These are phyloP conservation scores for Populus hybrid DNA, from an alignment of 441 rosid genomes.

Conservation along the genomic window DNA sequence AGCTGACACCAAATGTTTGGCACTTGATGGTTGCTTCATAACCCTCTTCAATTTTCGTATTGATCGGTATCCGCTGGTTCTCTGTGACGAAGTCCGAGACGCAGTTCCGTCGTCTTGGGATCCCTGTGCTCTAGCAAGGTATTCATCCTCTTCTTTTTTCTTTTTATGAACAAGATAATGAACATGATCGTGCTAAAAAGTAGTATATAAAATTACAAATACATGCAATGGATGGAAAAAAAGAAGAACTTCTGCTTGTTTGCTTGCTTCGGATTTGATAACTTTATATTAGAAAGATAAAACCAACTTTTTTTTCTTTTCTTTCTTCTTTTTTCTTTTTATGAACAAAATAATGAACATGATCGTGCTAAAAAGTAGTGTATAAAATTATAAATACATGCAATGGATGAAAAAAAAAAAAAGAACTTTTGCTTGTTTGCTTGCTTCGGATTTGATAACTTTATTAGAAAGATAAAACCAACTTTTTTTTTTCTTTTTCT, in stretches of 20 bases:
- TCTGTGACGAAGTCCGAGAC: conserved; percentile 54
- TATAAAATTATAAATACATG: not conserved
- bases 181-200: not conserved
- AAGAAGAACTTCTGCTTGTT: too few relatives aligned
- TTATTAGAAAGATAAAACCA: too few relatives aligned
- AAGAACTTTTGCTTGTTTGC: not conserved
- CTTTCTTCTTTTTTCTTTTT: not conserved
- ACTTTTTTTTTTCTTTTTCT: too few relatives aligned
- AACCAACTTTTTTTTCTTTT: too few relatives aligned
- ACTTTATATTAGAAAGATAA: not conserved
- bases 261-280: not conserved
- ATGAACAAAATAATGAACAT: not conserved
- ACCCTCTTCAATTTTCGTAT: conserved; percentile 54
- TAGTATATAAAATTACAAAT: not conserved
- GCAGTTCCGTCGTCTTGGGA: conserved; percentile 85
- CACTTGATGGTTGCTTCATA: conserved; percentile 67
- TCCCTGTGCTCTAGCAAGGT: conserved; percentile 77
- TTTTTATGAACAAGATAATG: not conserved
- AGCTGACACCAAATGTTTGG: conserved; percentile 54
- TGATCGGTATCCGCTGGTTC: conserved; percentile 62
- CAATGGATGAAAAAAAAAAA: too few relatives aligned
- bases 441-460: not conserved
- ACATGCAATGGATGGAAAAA: not conserved
- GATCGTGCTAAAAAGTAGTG: not conserved
- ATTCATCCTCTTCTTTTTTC: not conserved